A percentile compares a stretch with the other conserved stretches of the same genome.
Conservation (phyloP, 2,329 filamentous ascomycete species). For the Chlorencoelia australis region DNA sequence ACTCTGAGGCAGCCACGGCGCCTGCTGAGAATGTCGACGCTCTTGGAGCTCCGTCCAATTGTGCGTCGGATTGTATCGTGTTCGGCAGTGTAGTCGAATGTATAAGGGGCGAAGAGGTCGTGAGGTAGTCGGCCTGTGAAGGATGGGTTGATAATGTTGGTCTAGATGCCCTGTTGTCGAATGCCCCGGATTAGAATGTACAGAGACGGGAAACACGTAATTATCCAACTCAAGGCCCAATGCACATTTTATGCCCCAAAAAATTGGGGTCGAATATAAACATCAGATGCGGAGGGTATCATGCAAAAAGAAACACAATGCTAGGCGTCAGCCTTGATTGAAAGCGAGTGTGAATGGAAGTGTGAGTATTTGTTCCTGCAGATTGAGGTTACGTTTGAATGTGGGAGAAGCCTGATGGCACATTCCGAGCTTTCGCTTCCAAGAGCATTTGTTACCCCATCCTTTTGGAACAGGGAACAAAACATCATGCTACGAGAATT, state of each 20-base stretch:
- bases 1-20: conserved; percentile 24
- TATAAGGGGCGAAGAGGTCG: conserved; percentile 57
- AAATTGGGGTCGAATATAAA: too few species aligned
- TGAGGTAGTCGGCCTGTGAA: conserved; percentile 58
- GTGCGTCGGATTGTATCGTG: conserved; percentile 23
- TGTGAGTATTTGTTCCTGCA: too few species aligned
- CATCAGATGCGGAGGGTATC: too few species aligned
- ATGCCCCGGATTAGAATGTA: conserved; percentile 13
- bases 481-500: too few species aligned
- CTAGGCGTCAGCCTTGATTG: too few species aligned
- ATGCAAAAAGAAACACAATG: too few species aligned
- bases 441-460: too few species aligned
- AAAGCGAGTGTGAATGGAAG: too few species aligned
- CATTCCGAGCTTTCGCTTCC: conserved; percentile 10
- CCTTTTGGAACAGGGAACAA: too few species aligned
- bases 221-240: conserved; percentile 4
- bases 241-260: too few species aligned
- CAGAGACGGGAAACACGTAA: conserved; percentile 14
- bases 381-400: too few species aligned
- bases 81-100: conserved; percentile 44
- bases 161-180: conserved; percentile 29
- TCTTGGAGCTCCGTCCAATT: conserved; percentile 25
- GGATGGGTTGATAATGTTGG: conserved; percentile 46
- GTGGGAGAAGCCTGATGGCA: conserved; percentile 12
- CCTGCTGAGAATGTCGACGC: conserved; percentile 30